Base-by-base conservation (phyloP, 2,329 filamentous ascomycete species). In the Coniochaeta sp. region DNA sequence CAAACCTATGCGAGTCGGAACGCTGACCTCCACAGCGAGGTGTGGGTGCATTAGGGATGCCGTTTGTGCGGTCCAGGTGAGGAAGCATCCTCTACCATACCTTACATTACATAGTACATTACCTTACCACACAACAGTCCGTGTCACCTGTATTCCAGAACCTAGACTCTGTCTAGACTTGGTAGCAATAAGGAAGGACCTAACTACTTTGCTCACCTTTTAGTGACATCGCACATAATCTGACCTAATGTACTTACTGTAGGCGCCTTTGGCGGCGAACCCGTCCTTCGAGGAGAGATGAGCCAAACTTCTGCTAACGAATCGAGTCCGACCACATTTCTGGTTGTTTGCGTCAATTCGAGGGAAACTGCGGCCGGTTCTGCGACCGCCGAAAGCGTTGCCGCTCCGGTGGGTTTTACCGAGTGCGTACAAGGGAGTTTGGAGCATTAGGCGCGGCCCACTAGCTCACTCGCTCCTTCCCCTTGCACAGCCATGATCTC, bases 371-470 rank as follows among this genome's bases (percentile, higher is more conserved):
- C 62, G 62, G 61, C 62, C 62, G 58, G 58, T 58, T 43, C 57
- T 62, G 61, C 61, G 60, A 34, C 62, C 62, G 43, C 40, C n/a
- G 47, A 22, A 52, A 56, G 54, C 54, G 61, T 36, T 59, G 61
- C 61, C 62, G 55, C 60, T 36, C 54, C 33, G n/a, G 54, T 56
- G 54, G 54, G n/a, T 22, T 36, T 22, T 16, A 36, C 34, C 34
- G 34, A n/a, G n/a, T n/a, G n/a, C 14, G 34, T 22, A 28, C 31
- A 24, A 38, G 54, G n/a, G 26, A 19, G 26, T 26, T 31, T 52
- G 47, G 26, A 26, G 17, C n/a, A 34, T 56, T 56, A 56, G 54
- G 54, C 54, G 54, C 54, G 54, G 54, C 54, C 47, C 54, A 56
- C 54, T 56, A 56, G 34, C 31, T 52, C 47, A n/a, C 47, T 31